Evolutionary conservation across 805 yeast species (phyloP), one percentile per base, ranked within the genome.

Genomic region (Vanderwaltozyma verrucispora): DNA sequence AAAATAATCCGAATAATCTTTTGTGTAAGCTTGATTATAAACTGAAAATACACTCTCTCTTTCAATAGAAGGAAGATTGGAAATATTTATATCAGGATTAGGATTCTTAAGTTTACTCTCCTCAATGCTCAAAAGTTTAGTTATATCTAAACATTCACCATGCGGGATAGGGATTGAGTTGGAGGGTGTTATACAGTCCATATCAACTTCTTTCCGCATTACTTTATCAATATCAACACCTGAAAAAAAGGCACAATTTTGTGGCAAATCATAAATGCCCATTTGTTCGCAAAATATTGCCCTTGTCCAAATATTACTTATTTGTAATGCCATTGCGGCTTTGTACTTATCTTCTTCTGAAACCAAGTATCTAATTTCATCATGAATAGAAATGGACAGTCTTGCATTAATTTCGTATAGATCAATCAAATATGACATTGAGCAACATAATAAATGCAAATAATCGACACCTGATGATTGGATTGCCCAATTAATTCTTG

Each of bases 391-490:
- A 10, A 92, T 67, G 45, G 80, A 66, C 38, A 92, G 65, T 36
- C 99, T 63, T 0, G 94, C 95, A 26, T 80, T 72, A 10, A 94
- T 64, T 3, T 64, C 52, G 58, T 76, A 89, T 43, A 68, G 71
- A 28, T 74, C 68, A 29, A 74, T 66, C 48, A 92, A 65, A 50
- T 87, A 85, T 40, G 85, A 83, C 96, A 94, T 88, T 0, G 95
- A 75, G 4, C 86, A 74, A 34, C 89, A 69, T 42, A 92, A 58
- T 29, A 92, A 56, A 56, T 92, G 99, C 36, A 92, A 66, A 53
- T 94, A 92, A 56, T 92, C 98, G 15, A 94, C 99, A 27, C 98
- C 99, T 1, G 96, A 85, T 17, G 96, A 85, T 58, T 92, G 99
- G 54, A 92, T 92, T 1, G 96, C 85, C 99, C 99, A 92, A 53